These are phyloP conservation scores for Komagataea norvegica DNA, from an alignment of 1,139 yeast species.

Conservation along the genomic window DNA sequence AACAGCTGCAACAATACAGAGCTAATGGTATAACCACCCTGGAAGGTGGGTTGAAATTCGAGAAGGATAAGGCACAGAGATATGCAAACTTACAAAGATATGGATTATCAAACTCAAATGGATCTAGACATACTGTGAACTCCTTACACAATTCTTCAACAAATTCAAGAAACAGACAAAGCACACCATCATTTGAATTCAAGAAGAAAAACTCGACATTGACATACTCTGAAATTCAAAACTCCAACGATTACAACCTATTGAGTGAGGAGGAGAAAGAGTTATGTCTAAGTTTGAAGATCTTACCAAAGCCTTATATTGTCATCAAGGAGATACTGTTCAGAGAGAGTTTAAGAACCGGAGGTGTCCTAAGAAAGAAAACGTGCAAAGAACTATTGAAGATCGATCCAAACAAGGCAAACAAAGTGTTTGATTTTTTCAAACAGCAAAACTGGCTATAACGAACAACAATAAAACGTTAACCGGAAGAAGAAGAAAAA, in stretches of 20 bases:
- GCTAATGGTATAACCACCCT: conserved; percentile 79
- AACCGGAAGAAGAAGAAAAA: too few species aligned
- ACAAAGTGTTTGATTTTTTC: conserved; percentile 86
- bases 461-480: too few species aligned
- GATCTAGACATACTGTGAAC: conserved; percentile 27
- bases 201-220: conserved; percentile 32
- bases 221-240: conserved; percentile 58
- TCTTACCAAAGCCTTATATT: conserved; percentile 88
- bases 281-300: conserved; percentile 76
- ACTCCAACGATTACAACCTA: conserved; percentile 77
- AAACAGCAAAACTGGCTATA: conserved; percentile 83
- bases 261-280: conserved; percentile 82
- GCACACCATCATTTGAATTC: conserved; percentile 13
- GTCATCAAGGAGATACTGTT: conserved; percentile 91
- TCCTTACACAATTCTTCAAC: conserved; percentile 22
- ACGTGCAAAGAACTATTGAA: conserved; percentile 78
- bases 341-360: conserved; percentile 79
- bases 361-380: conserved; percentile 77
- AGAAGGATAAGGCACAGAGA: conserved; percentile 74
- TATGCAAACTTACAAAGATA: conserved; percentile 56
- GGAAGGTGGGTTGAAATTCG: conserved; percentile 82
- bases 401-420: conserved; percentile 82
- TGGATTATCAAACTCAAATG: conserved; percentile 33
- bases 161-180: conserved; percentile 14
- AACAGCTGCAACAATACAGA: conserved; percentile 91